Evolutionary conservation across 2,329 filamentous ascomycete species (phyloP), one percentile per base, ranked within the genome.

Genomic region (Ophiocordyceps camponoti-rufipedis): DNA sequence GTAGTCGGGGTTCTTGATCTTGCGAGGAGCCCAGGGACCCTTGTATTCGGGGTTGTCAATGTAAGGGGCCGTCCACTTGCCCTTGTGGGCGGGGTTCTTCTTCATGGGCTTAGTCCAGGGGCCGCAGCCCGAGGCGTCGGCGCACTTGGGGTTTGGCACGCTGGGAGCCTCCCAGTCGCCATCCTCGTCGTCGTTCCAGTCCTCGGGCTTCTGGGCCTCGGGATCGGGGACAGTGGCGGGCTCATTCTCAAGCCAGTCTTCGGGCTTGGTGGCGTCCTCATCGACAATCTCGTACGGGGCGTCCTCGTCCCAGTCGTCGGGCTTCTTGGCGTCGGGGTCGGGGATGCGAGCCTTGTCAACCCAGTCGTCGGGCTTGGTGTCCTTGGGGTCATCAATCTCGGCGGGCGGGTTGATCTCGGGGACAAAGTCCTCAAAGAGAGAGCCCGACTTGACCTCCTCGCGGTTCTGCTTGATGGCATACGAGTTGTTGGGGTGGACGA

Each of bases 141-240:
- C 78, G 62, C 91, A 96, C 78, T 94, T 94, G 66, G 89, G 85
- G 79, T 98, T 96, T 62, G 86, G 76, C 46, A 98, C 78, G 46
- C 80, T 87, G 48, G 89, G 91, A 45, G 88, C 70, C 54, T 94
- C 66, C 87, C 88, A 98, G 72, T 98, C 91, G 65, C 91, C 91
- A 64, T 98, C 91, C 71, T 98, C 91, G 72, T 98, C 91, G 48
- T 98, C 89, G 69, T 95, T 89, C 91, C 91, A 98, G 63, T 96
- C 91, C 69, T 94, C 88, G 51, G 91, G 91, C 82, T 96, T 98
- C 71, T 85, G 74, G 44, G 89, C 87, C 70, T 94, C 87, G 46
- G 91, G 91, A 70, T 98, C 91, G 47, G 88, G 76, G 49, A 96
- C 71, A 53, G 77, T 83, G 51, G 75, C 68, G 52, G 88, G 77